These are phyloP conservation scores for Colletotrichum spinosum DNA, from an alignment of 2,329 filamentous ascomycete genomes.

Conservation along the genomic window DNA sequence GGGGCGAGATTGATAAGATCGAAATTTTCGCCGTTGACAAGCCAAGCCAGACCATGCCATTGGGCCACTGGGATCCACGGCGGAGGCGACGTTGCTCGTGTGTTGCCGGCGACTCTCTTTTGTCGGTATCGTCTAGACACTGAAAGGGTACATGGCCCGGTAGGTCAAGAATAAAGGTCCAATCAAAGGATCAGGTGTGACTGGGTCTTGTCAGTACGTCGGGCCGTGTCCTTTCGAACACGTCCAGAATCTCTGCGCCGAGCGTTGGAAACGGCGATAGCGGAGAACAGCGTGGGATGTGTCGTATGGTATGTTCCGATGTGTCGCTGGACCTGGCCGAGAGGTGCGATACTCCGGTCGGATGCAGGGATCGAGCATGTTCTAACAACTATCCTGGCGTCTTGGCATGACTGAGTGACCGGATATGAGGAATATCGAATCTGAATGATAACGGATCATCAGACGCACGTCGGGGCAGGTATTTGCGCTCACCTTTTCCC, in stretches of 20 bases:
- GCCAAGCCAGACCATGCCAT: not conserved
- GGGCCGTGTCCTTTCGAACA: not conserved
- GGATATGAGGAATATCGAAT: not conserved
- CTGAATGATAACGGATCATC: no score
- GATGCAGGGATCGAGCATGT: constrained; percentile 3
- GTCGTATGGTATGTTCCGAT: not conserved
- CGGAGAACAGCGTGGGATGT: not conserved
- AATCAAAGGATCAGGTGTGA: constrained; percentile 3
- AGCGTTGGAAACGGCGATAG: not conserved
- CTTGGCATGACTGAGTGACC: not conserved
- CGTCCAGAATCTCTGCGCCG: not conserved
- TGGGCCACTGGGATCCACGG: constrained; percentile 21
- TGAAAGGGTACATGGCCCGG: constrained; percentile 7
- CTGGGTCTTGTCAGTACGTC: constrained; percentile 1
- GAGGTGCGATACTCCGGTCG: not conserved
- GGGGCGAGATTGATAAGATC: constrained; percentile 31
- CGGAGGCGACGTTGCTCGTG: constrained; percentile 10
- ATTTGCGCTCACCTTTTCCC: no score
- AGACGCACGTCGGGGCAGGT: no score
- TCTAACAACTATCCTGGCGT: not conserved
- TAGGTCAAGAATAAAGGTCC: not conserved
- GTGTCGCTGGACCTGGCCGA: not conserved
- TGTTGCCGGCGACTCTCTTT: not conserved
- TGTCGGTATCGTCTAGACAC: not conserved
- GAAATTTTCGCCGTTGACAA: not conserved